Evolutionary conservation across 176 grass and related monocot species (phyloP).

Genomic region (Cymbopogon citratus): DNA sequence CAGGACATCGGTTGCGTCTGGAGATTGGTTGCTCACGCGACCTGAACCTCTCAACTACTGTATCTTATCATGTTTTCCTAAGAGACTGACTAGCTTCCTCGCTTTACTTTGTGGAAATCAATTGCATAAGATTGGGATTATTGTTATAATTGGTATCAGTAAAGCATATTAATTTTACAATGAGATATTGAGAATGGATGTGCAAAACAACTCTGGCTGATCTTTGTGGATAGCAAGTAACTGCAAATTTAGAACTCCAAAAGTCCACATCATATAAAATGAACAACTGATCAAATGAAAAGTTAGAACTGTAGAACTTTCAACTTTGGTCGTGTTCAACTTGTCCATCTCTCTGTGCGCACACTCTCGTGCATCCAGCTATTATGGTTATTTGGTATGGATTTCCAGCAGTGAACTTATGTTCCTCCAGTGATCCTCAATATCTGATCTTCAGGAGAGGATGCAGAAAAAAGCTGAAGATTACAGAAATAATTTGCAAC

Average conservation of each 20-base stretch:
- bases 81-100: neutral
- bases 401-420: neutral
- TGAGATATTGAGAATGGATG: neutral
- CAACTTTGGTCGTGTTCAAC: neutral
- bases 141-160: neutral
- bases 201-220: neutral
- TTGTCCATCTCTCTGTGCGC: neutral
- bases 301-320: neutral
- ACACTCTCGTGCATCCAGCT: neutral
- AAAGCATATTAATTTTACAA: neutral
- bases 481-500: constrained; percentile 56
- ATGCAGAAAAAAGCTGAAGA: constrained; percentile 63
- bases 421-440: neutral
- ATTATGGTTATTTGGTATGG: neutral
- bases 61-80: neutral
- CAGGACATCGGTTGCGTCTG: neutral
- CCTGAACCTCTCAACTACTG: neutral
- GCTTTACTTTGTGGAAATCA: constrained; percentile 13
- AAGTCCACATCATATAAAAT: neutral
- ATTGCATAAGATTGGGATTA: neutral
- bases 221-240: constrained; percentile 10
- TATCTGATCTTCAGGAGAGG: constrained; percentile 55
- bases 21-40: neutral
- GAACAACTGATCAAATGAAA: neutral
- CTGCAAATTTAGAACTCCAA: neutral